Percentiles rank a stretch among this genome's conserved stretches.
These are phyloP conservation scores for Aspergillus funiculosus DNA, from an alignment of 495 filamentous ascomycete genomes.

Conservation along the genomic window DNA sequence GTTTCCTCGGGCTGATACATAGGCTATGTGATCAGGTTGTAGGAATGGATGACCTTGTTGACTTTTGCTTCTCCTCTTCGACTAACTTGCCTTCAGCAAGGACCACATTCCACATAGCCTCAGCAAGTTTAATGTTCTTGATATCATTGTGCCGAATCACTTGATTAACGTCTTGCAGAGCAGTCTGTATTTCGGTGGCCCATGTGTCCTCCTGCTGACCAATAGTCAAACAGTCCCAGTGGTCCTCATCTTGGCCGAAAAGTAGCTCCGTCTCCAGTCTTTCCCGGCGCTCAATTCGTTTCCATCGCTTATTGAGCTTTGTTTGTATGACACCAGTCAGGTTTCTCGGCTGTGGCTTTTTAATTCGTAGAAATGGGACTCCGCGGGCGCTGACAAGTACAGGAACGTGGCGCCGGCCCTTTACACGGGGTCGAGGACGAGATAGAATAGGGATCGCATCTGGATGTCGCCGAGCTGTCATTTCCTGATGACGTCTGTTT, in stretches of 20 bases:
- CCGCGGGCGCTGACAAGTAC: constrained; percentile 50
- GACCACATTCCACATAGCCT: constrained; percentile 40
- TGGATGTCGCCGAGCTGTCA: constrained; percentile 31
- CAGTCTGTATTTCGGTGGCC: constrained; percentile 17
- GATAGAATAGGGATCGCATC: constrained; percentile 37
- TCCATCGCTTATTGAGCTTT: constrained; percentile 43
- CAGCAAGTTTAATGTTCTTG: constrained; percentile 27
- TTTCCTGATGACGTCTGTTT: constrained; percentile 22
- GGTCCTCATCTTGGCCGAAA: constrained; percentile 52
- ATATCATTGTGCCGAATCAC: constrained; percentile 24
- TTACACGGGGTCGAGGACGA: constrained; percentile 42
- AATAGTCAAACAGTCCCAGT: constrained; percentile 45
- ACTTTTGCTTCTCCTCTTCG: constrained; percentile 17
- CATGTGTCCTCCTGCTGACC: constrained; percentile 21
- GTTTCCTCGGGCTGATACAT: too few relatives aligned
- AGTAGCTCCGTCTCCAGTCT: constrained; percentile 30
- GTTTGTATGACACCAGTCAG: constrained; percentile 53
- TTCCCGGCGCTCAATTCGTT: constrained; percentile 26
- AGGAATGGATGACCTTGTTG: background rate
- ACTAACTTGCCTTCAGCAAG: constrained; percentile 37
- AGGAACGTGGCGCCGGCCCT: constrained; percentile 55
- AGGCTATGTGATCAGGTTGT: too few relatives aligned
- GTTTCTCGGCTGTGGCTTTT: constrained; percentile 59
- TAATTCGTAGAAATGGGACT: constrained; percentile 64
- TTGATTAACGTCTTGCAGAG: constrained; percentile 17